Evolutionary conservation across 805 yeast species (phyloP), one percentile per base, ranked within the genome.

Genomic region (Barnettozyma botsteinii): DNA sequence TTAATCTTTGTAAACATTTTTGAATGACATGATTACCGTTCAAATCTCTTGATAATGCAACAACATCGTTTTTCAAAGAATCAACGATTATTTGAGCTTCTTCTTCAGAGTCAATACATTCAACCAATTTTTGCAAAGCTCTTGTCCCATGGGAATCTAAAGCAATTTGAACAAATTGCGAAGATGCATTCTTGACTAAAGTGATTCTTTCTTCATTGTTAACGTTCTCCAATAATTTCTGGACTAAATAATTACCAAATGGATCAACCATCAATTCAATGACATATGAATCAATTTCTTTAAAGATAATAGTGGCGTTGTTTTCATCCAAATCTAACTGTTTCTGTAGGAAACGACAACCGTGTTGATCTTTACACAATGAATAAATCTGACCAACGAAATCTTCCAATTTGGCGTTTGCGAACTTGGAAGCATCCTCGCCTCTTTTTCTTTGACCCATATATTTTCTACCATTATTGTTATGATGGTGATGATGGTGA

Each of bases 21-120:
- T 93, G 98, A 37, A 93, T 82, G 26, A 93, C 97, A 60, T 91
- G 98, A 60, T 93, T 93, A 49, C 98, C 98, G 62, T 93, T 93
- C 59, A 89, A 68, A 60, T 93, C 98, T 51, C 91, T 75, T 36
- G 93, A 81, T 50, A 93, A 66, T 31, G 77, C 65, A 5, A 89
- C 95, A 40, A 93, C 82, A 43, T 85, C 83, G 3, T 82, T 75
- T 20, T 73, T 63, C 42, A 87, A 69, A 4, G 85, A 67, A 5
- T 68, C 64, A 18, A 81, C 76, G 35, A 86, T 65, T 39, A 86
- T 66, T 26, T 68, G 60, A 21, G 84, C 77, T 62, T 91, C 98
- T 51, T 83, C 81, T 15, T 74, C 76, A 9, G 85, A 74, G 17
- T 73, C 62, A 36, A 87, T 72, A 50, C 87, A 83, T 57, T 93